Base-by-base conservation (phyloP, 768 basidiomycete species). In the Termitomyces sp. region DNA sequence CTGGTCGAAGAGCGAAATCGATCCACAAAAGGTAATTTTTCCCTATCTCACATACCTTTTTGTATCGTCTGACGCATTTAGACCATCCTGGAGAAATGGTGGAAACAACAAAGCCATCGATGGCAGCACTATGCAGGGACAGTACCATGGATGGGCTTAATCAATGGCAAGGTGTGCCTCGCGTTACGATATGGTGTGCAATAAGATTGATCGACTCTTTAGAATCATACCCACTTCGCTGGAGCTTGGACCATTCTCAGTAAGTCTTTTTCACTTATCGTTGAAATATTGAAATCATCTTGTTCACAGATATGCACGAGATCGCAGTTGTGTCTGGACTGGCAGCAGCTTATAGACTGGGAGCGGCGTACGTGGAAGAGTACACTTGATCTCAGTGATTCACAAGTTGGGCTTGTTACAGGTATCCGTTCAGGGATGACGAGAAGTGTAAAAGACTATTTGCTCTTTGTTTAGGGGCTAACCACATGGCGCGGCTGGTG, bases 31-130 rank as follows among this genome's bases (percentile, higher is more conserved):
- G 63, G 68, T 66, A 37, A 16, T n/a, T 7, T 30, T 39, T 8
- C 2, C 41, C 20, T 39, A 13, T 22, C n/a, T 20, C 20, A 57
- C 9, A n/a, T 18, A 15, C 2, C 6, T 41, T 42, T 20, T 6
- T 55, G 22, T 20, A n/a, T 48, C 13, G 11, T 20, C 34, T 20
- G 47, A 37, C 24, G 11, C 22, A 11, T 58, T 6, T 24, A 71
- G 65, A 65, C 74, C 36, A 76, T 81, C 31, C 51, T 70, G 63
- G 72, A 79, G 66, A 78, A 79, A 65, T 78, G 77, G 79, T 81
- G 79, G 80, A 81, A 81, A 65, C 80, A 81, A 65, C 78, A 79
- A 65, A 76, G 76, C 53, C 78, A 81, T 62, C 73, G 78, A 24
- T 81, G 78, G 78, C 78, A 80, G 65, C 75, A 76, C 58, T 76